Conservation (phyloP, 805 yeast species). For the Yueomyces sinensis region DNA sequence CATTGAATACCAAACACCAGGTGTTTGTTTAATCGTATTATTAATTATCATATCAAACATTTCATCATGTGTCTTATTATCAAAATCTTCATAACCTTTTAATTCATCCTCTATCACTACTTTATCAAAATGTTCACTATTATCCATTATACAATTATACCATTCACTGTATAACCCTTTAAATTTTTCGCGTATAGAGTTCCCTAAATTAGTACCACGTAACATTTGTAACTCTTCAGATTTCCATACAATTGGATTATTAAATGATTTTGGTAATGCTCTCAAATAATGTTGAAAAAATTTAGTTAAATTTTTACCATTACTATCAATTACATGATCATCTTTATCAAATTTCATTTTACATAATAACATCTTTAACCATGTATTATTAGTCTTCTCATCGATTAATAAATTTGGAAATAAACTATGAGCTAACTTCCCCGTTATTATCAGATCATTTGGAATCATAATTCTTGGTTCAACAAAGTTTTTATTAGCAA, state of each 20-base stretch:
- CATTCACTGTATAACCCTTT: conserved; percentile 48
- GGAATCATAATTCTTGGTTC: conserved; percentile 22
- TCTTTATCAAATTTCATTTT: conserved; percentile 26
- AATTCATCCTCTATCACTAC: conserved; percentile 7
- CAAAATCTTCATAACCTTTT: conserved; percentile 6
- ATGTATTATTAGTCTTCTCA: conserved; percentile 19
- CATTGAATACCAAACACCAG: conserved; percentile 47
- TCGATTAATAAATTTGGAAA: conserved; percentile 10
- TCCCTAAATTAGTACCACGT: conserved; percentile 53
- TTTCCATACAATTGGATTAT: conserved; percentile 52
- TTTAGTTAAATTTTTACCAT: conserved; percentile 5
- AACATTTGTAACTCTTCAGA: conserved; percentile 36
- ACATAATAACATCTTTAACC: conserved; percentile 28
- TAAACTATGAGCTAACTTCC: conserved; percentile 10
- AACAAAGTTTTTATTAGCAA: conserved; percentile 11
- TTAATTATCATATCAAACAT: conserved; percentile 13
- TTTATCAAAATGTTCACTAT: conserved; percentile 1
- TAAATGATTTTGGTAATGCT: conserved; percentile 34
- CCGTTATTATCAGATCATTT: conserved; percentile 16
- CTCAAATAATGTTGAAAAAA: conserved; percentile 34
- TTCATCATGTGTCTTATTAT: conserved; percentile 4
- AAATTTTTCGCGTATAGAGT: conserved; percentile 37
- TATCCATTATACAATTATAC: conserved; percentile 21
- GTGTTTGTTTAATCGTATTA: background rate
- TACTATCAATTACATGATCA: background rate